Base-by-base conservation (phyloP, 805 yeast genomes). In the Sugiyamaella mastotermitis region DNA sequence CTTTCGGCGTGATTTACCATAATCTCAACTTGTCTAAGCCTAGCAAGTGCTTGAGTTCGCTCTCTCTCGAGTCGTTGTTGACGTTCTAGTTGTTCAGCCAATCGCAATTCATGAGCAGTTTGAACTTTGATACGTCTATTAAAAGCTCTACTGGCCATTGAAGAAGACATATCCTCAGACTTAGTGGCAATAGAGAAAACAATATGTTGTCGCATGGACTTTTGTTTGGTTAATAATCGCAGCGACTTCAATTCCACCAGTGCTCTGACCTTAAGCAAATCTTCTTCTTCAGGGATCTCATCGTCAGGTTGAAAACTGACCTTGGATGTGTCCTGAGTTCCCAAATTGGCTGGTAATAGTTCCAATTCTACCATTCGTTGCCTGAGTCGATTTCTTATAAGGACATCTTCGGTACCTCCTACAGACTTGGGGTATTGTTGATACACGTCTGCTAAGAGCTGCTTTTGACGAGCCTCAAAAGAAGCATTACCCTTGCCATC, bases 71-170 rank as follows among this genome's bases (percentile, higher is more conserved):
- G 44, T 8, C 65, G 58, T 47, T 65, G 69, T 43, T 59, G 61
- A 4, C 53, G 51, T 42, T 63, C 70, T 15, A 66, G 57, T 44
- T 64, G 66, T 47, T 74, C 74, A 0, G 87, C 76, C 14, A 79
- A 61, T 11, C 76, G 63, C n/a, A 84, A 77, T 56, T 83, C 92
- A 43, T 72, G 72, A 3, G 73, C 53, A 33, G 72, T 69, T 28
- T 78, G 62, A 31, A 68, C 65, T 56, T 85, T 75, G 30, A 80
- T 75, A 48, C 84, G 83, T 3, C 97, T 88, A 42, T 86, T 71
- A 52, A 85, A 81, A 54, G 86, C 83, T 4, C 97, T 95, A 57
- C 83, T 82, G 4, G 88, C 78, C 17, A 92, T 78, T 22, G 57
- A 51, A 30, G 48, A 49, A 18, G 59, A 49, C 6, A 52, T 31